Evolutionary conservation across 179 eudicot species (phyloP).

Genomic region (Beta macrorhiza): DNA sequence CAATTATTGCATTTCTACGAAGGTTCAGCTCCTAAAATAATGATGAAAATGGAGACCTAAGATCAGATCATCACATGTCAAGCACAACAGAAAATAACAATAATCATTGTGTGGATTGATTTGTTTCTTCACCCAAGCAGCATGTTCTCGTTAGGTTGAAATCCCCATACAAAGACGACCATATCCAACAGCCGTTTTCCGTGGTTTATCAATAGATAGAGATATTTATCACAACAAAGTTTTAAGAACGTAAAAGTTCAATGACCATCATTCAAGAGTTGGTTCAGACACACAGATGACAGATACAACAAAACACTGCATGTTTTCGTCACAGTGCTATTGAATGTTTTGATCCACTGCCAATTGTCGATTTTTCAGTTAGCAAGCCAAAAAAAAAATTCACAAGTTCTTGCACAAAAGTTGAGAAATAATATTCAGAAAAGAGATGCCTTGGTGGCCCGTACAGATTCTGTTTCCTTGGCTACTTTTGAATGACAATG

Average conservation of each 20-base stretch:
- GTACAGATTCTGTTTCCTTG: no score
- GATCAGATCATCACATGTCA: neutral
- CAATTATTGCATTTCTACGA: constrained; percentile 50
- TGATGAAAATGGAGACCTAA: neutral
- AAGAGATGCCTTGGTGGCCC: no score
- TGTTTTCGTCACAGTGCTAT: no score
- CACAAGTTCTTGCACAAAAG: no score
- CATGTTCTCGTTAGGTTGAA: neutral
- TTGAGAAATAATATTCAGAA: no score
- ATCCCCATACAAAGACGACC: neutral
- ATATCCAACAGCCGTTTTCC: neutral
- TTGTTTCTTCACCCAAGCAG: neutral
- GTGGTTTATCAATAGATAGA: neutral
- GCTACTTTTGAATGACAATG: no score
- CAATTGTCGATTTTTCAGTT: no score
- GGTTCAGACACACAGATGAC: no score
- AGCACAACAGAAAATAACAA: neutral
- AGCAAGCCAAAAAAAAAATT: no score
- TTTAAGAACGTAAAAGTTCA: neutral
- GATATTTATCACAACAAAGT: neutral
- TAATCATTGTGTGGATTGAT: neutral
- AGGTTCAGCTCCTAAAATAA: constrained; percentile 66
- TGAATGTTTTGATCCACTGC: no score
- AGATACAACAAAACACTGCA: no score
- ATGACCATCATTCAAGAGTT: no score